Evolutionary conservation across 2,329 filamentous ascomycete species (phyloP), one percentile per base, ranked within the genome.

Genomic region (Endothia cerciana): DNA sequence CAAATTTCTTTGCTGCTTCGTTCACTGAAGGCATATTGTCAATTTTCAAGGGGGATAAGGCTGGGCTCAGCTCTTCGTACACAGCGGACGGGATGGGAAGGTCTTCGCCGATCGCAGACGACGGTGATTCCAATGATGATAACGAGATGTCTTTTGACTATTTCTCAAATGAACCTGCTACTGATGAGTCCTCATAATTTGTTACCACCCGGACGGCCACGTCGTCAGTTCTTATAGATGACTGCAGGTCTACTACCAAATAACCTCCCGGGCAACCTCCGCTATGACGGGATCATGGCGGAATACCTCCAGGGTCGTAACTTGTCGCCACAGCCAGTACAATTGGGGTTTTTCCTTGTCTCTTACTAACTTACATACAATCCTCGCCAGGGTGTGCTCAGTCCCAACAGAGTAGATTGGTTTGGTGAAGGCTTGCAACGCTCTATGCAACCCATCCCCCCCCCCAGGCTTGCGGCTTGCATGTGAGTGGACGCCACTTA

Each of bases 1-100:
- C 80, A 62, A 77, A 80, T 2, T 63, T 59, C 19, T 66, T 65
- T 4, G 65, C 62, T 11, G 61, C 63, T 58, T 63, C 65, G 38
- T 33, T 64, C 22, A 71, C 60, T 10, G 25, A 19, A 63, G 65
- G 57, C 68, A 71, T 72, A 8, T 25, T 74, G 65, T n/a, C 45
- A 6, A n/a, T n/a, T 36, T 57, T 56, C 22, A 17, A 25, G 30
- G 6, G 15, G n/a, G n/a, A 45, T 7, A 45, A 15, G 43, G n/a
- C n/a, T n/a, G n/a, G 3, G 15, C 7, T 25, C 10, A 28, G 0
- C 22, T 55, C 7, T 17, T 33, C 8, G 1, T 17, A 10, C 17
- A 22, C 19, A 47, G 3, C 10, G 6, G 2, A 22, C 8, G 7
- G 3, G 3, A 22, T 19, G n/a, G 41, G 43, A 47, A 11, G 22